Base-by-base conservation (phyloP, 2,329 filamentous ascomycete genomes). In the Rachicladosporium sp. region DNA sequence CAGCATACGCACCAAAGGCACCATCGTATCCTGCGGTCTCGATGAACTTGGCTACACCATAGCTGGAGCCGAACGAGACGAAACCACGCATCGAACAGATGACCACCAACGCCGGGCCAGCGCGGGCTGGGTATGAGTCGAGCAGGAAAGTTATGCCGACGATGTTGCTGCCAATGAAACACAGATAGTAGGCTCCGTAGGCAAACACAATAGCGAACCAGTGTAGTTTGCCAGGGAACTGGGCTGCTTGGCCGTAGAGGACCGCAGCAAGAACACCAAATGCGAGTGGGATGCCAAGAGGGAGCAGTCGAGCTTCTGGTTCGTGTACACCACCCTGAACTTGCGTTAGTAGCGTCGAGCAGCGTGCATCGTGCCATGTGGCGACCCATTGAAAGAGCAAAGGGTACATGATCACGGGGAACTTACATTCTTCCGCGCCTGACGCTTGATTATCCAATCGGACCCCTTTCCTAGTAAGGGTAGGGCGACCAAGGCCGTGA, bases 51-150 rank as follows among this genome's bases (percentile, higher is more conserved):
- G 48, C 52, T 10, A 59, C 60, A 8, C 62, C 61, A 46, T 64
- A 65, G 37, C 57, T 62, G 4, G 50, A 50, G 10, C 65, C 65
- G 37, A 69, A 69, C 1, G 59, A 63, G 6, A 70, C 62, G 32
- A 69, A 60, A 0, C 65, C 66, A 2, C 66, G 55, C 45, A 67
- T 57, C 4, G 66, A 64, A 36, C 64, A 68, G 23, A 70, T 63
- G 29, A 70, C 59, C 3, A 69, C 60, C 12, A 70, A 47, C 2
- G 67, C 43, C 0, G 66, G 61, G 0, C 63, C 63, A 3, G 64
- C 59, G 2, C 62, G 55, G 2, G 57, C 55, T 1, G 65, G 65
- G 40, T 68, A 69, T 1, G 60, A 57, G 40, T 69, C 66, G 2
- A 70, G 57, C 4, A 65, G 47, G 42, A 65, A 67, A 0, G 64